Evolutionary conservation across 176 grass and related monocot genomes (phyloP).

Genomic region (Musa itinerans): DNA sequence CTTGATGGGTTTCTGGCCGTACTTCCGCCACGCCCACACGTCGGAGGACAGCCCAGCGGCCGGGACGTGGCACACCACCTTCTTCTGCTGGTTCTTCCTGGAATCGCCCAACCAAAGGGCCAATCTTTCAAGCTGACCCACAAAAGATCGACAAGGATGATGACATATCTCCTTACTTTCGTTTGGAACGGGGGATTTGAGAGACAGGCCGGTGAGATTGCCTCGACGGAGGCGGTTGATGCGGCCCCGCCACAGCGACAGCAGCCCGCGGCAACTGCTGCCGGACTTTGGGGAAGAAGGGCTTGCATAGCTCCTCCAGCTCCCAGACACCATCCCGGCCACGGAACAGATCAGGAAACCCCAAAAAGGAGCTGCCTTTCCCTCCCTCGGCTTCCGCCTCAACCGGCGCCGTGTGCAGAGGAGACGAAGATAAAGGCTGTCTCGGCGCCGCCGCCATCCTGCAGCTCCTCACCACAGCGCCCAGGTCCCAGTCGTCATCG

Average conservation of each 20-base stretch:
- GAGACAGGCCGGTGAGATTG: conserved; percentile 7
- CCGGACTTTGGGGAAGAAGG: conserved; percentile 23
- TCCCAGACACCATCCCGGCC: conserved; percentile 11
- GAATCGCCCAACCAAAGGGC: conserved; percentile 10
- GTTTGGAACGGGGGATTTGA: conserved; percentile 37
- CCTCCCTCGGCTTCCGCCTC: neutral
- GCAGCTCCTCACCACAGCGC: conserved; percentile 42
- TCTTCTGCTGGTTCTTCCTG: conserved; percentile 63
- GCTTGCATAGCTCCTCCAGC: conserved; percentile 42
- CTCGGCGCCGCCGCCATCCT: neutral
- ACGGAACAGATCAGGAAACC: conserved; percentile 14
- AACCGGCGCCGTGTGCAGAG: neutral
- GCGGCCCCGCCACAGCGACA: neutral
- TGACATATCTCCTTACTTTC: conserved; percentile 33
- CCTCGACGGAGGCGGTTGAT: neutral
- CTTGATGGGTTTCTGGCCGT: conserved; percentile 97
- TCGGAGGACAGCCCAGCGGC: conserved; percentile 40
- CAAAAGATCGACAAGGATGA: neutral
- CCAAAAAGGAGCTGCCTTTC: neutral
- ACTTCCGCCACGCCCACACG: conserved; percentile 89
- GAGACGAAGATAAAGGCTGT: conserved; percentile 15
- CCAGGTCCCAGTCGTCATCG: conserved; percentile 63
- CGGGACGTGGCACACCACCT: conserved; percentile 41
- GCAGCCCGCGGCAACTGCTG: neutral
- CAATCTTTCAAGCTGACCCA: neutral